Conservation (phyloP, 192 early-diverging fungal genomes). For the Linnemannia zychae region DNA sequence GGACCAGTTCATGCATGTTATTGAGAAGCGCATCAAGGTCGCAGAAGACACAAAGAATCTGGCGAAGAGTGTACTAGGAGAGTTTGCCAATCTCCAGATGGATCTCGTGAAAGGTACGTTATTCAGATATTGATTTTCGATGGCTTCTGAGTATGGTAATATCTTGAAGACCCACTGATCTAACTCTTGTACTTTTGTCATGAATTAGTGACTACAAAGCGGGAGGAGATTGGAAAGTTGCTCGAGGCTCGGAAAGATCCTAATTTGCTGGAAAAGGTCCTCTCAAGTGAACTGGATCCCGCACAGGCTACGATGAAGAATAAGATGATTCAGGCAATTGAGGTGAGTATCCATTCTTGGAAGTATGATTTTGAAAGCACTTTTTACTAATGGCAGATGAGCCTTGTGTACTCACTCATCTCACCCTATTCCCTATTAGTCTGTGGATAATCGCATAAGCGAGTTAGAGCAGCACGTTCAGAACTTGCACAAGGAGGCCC, state of each 20-base stretch:
- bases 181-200: background rate
- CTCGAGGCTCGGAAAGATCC: conserved; percentile 43
- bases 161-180: background rate
- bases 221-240: conserved; percentile 37
- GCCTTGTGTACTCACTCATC: background rate
- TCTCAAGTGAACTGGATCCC: conserved; percentile 34
- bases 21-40: conserved; percentile 29
- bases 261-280: conserved; percentile 23
- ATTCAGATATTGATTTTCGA: no score
- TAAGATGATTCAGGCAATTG: conserved; percentile 36
- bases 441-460: conserved; percentile 25
- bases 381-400: background rate
- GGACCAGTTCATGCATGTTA: conserved; percentile 42
- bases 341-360: background rate
- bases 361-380: background rate
- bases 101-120: conserved; percentile 47
- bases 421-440: conserved; percentile 11
- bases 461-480: conserved; percentile 44
- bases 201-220: conserved; percentile 28
- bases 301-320: conserved; percentile 33
- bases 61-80: conserved; percentile 13
- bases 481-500: conserved; percentile 8
- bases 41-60: conserved; percentile 22
- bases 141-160: background rate
- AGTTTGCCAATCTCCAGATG: conserved; percentile 27